Evolutionary conservation across 2,329 filamentous ascomycete genomes (phyloP).

Genomic region (Epichloe scottii): DNA sequence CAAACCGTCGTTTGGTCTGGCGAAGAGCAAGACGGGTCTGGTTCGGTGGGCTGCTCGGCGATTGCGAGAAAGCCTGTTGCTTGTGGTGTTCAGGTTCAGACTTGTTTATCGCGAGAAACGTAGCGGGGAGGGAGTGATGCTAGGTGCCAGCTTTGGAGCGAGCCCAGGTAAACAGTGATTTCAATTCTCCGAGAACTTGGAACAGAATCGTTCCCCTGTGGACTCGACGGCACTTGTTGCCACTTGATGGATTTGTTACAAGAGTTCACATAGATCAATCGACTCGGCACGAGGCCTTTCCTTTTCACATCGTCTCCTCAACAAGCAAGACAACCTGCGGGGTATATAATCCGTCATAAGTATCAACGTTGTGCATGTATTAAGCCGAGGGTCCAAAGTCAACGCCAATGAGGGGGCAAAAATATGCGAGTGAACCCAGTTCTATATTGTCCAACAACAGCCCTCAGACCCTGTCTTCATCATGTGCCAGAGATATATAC

Average conservation of each 20-base stretch:
- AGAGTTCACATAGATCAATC: neutral
- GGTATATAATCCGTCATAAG: too few relatives aligned
- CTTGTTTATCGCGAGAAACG: conserved; percentile 1
- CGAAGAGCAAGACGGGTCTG: conserved; percentile 6
- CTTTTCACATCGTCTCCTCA: neutral
- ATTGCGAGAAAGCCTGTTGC: neutral
- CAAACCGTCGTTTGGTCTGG: conserved; percentile 19
- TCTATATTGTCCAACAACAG: neutral
- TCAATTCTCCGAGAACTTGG: neutral
- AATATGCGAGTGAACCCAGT: neutral
- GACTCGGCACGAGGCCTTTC: too few relatives aligned
- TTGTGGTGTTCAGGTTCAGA: conserved; percentile 1
- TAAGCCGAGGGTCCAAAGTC: neutral
- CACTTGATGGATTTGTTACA: neutral
- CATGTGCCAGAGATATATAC: neutral
- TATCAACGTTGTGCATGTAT: conserved; percentile 2
- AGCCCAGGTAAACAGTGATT: neutral
- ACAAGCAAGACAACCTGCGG: neutral
- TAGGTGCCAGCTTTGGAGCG: neutral
- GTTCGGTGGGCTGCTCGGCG: neutral
- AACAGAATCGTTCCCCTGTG: neutral
- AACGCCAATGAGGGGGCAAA: neutral
- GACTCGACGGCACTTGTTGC: neutral
- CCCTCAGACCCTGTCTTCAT: neutral
- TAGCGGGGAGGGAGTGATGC: neutral